Conservation (phyloP, 805 yeast genomes). For the Metschnikowia noctiluminum region DNA sequence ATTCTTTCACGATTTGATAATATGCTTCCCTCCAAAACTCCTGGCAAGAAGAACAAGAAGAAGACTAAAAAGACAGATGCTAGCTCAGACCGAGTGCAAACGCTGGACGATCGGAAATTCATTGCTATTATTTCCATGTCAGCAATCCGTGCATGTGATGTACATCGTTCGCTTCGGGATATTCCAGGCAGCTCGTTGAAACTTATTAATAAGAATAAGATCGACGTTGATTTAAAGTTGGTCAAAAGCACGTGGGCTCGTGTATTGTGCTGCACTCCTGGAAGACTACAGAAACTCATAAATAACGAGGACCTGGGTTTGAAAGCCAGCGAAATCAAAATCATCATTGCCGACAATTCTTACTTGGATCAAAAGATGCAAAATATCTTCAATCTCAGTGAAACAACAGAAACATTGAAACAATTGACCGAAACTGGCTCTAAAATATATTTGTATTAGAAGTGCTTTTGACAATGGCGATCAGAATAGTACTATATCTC, state of each 20-base stretch:
- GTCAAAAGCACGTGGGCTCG: conserved; percentile 44
- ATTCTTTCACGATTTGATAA: conserved; percentile 48
- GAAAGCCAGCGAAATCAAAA: conserved; percentile 42
- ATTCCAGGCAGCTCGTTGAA: conserved; percentile 58
- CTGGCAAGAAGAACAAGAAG: conserved; percentile 27
- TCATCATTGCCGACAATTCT: conserved; percentile 57
- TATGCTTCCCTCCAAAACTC: conserved; percentile 36
- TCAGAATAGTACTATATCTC: background rate
- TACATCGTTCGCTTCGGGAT: conserved; percentile 58
- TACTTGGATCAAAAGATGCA: conserved; percentile 60
- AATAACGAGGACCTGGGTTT: conserved; percentile 42
- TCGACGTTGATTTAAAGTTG: conserved; percentile 56
- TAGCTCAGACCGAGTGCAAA: conserved; percentile 14
- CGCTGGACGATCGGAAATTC: conserved; percentile 37
- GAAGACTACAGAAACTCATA: conserved; percentile 50
- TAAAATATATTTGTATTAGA: conserved; percentile 50
- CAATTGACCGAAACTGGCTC: conserved; percentile 41
- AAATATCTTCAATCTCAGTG: conserved; percentile 56
- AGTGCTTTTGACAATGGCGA: background rate
- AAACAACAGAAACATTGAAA: conserved; percentile 41
- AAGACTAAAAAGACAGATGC: conserved; percentile 27
- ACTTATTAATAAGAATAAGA: conserved; percentile 69
- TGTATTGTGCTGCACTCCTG: conserved; percentile 62
- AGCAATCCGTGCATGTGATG: conserved; percentile 84
- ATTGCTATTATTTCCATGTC: conserved; percentile 64